Evolutionary conservation across 495 filamentous ascomycete species (phyloP), one percentile per base, ranked within the genome.

Genomic region (Penicillium nucicola): DNA sequence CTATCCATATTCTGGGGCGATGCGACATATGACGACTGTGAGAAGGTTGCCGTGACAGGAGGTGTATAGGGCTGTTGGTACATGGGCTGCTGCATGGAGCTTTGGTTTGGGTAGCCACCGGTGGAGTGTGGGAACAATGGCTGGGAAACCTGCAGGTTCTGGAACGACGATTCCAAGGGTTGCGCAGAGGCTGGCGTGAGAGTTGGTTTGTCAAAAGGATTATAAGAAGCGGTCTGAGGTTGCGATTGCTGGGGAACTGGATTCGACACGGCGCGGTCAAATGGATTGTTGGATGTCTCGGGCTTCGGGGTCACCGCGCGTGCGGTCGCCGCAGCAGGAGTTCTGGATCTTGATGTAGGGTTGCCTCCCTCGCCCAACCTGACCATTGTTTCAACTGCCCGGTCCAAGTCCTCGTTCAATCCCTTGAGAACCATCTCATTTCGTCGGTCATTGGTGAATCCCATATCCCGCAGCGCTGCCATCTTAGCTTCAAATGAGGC

Each of bases 51-150:
- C n/a, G 82, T 75, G 15, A 83, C 70, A 11, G 80, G 82, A 14
- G 82, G 83, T 2, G 80, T 83, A 60, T 80, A 81, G 36, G 81
- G 71, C 50, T 80, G 83, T 57, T 73, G 79, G 42, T 77, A 74
- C 33, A 57, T 67, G 53, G 72, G 39, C 49, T 81, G 78, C 18
- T 66, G 63, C 48, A 66, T 60, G 39, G 64, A 71, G 19, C 74
- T 72, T 35, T 79, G 75, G 32, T 70, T 74, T 15, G 82, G 78
- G 56, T 87, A 77, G 28, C 90, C 90, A 8, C 91, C 92, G 6
- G 90, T 95, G 18, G 86, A 84, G 67, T 95, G 82, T 0, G 90
- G 89, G 61, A 92, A 93, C 25, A 95, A 74, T 13, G 85, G 82
- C 55, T 80, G 80, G 2, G 84, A 79, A 14, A 92, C 68, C n/a